These are phyloP conservation scores for Metschnikowia lochheadii DNA, from an alignment of 805 yeast species.

Conservation along the genomic window DNA sequence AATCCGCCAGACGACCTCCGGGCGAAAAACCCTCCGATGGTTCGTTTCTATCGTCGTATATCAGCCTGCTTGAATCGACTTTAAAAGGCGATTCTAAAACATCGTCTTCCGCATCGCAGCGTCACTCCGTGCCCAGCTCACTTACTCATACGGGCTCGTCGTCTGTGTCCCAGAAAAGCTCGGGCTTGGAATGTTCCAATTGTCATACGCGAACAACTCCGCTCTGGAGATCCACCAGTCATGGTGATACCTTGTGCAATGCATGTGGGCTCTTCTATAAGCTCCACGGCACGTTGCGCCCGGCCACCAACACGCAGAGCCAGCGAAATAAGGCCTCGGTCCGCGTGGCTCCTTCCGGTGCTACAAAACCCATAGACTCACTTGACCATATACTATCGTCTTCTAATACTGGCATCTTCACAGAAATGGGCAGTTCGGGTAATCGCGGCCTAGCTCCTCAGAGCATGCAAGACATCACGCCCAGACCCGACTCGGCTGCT, in stretches of 20 bases:
- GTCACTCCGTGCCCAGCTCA: conserved; percentile 3
- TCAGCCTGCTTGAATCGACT: conserved; percentile 36
- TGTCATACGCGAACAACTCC: conserved; percentile 45
- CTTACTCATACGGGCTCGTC: conserved; percentile 11
- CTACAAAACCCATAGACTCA: not conserved
- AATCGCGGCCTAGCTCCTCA: not conserved
- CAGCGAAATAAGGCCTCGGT: not conserved
- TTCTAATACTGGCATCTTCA: conserved; percentile 11
- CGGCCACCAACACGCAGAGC: conserved; percentile 23
- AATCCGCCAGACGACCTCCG: not conserved
- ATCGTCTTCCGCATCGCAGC: conserved; percentile 3
- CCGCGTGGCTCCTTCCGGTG: not conserved
- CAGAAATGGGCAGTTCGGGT: conserved; percentile 4
- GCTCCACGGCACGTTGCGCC: conserved; percentile 43
- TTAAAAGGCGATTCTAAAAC: conserved; percentile 26
- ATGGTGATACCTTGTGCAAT: conserved; percentile 42
- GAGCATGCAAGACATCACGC: not conserved
- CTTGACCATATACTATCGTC: conserved; percentile 9
- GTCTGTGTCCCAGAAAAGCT: conserved; percentile 12
- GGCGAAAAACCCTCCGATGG: conserved; percentile 7
- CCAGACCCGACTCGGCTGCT: not conserved
- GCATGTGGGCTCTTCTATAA: conserved; percentile 46
- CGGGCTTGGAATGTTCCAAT: conserved; percentile 35
- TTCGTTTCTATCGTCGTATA: conserved; percentile 35
- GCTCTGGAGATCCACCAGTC: conserved; percentile 40